Evolutionary conservation across 2,329 filamentous ascomycete genomes (phyloP).

Genomic region (Aspergillus vadensis): DNA sequence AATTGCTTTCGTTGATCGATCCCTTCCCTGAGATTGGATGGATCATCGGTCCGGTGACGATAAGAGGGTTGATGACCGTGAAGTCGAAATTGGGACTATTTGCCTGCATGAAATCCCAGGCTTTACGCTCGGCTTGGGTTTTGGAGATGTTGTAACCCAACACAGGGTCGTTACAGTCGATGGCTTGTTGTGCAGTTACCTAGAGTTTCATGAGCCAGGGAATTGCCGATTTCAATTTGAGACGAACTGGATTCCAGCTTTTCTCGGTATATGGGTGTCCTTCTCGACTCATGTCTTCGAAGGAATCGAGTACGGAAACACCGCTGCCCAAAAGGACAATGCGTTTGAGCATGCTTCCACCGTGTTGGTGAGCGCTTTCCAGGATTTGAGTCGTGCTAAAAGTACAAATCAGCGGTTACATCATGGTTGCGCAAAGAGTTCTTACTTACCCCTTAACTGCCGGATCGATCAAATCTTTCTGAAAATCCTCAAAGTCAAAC

Average conservation of each 20-base stretch:
- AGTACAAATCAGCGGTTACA: not conserved
- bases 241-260: conserved; percentile 23
- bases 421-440: conserved; percentile 44
- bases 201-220: not conserved
- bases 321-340: conserved; percentile 42
- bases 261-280: conserved; percentile 29
- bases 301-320: conserved; percentile 32
- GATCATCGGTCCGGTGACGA: conserved; percentile 26
- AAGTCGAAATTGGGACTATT: conserved; percentile 19
- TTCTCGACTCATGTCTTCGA: conserved; percentile 20
- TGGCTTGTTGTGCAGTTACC: conserved; percentile 21
- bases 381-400: conserved; percentile 22
- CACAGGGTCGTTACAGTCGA: conserved; percentile 14
- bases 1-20: conserved; percentile 26
- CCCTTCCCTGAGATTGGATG: conserved; percentile 21
- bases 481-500: conserved; percentile 42
- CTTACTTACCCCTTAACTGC: conserved; percentile 47
- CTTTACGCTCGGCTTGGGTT: conserved; percentile 16
- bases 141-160: conserved; percentile 23
- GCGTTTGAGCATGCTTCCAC: conserved; percentile 16
- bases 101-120: conserved; percentile 21
- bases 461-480: conserved; percentile 57
- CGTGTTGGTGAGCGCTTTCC: conserved; percentile 12
- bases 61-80: conserved; percentile 22
- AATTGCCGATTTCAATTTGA: too few relatives aligned